Evolutionary conservation across 106 monocot species (phyloP).

Genomic region (Allium fistulosum): DNA sequence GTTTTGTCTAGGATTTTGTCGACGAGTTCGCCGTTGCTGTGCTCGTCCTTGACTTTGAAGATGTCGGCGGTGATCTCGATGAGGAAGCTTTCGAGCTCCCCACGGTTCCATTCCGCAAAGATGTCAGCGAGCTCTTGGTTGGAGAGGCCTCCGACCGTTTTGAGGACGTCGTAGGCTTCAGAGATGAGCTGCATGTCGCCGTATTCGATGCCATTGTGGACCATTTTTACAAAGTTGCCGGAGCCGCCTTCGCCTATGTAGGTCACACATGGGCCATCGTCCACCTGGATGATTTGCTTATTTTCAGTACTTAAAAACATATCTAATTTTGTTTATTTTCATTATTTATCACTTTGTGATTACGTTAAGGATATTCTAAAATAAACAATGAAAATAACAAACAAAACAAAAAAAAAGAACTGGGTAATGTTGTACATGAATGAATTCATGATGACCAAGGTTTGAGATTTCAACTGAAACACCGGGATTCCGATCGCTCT

Average conservation of each 20-base stretch:
- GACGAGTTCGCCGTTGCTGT: slow-evolving; percentile 17
- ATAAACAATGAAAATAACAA: too few species aligned
- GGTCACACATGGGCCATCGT: slow-evolving; percentile 28
- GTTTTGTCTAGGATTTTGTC: slow-evolving; percentile 30
- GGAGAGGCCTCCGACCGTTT: slow-evolving; percentile 14
- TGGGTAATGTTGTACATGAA: too few species aligned
- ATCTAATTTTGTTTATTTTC: too few species aligned
- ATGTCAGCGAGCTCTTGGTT: slow-evolving; percentile 17
- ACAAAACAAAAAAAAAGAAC: too few species aligned
- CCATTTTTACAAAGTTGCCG: slow-evolving; percentile 33
- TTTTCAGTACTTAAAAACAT: too few species aligned
- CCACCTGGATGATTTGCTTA: slow-evolving; percentile 4
- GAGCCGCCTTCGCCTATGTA: slow-evolving; percentile 25
- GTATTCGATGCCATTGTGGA: slow-evolving; percentile 31
- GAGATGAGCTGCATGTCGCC: slow-evolving; percentile 33
- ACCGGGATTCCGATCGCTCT: too few species aligned
- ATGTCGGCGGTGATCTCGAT: slow-evolving; percentile 34
- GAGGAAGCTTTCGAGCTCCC: slow-evolving; percentile 32
- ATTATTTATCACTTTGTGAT: too few species aligned
- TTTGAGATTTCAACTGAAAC: too few species aligned
- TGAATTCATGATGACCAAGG: too few species aligned
- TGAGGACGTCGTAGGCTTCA: slow-evolving; percentile 25
- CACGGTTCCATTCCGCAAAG: slow-evolving; percentile 25
- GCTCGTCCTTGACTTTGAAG: slow-evolving; percentile 18
- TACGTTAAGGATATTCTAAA: too few species aligned